Base-by-base conservation (phyloP, 2,329 filamentous ascomycete genomes). In the Hymenotorrendiella dingleyae region DNA sequence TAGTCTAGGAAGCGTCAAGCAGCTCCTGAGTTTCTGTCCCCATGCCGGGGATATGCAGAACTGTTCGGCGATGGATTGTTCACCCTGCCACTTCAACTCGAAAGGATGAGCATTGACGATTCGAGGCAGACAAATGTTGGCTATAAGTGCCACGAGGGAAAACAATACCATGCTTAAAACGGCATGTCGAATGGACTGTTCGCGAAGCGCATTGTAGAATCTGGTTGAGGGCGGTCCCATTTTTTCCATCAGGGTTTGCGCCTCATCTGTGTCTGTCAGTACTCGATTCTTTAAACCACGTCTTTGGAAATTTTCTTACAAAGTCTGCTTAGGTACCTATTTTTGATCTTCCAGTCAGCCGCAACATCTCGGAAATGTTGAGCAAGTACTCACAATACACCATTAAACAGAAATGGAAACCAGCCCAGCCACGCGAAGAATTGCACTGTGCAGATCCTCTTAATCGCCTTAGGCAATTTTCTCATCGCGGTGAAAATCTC, bases 371-470 rank as follows among this genome's bases (percentile, higher is more conserved):
- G n/a, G n/a, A n/a, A n/a, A n/a, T n/a, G n/a, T n/a, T n/a, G n/a
- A n/a, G n/a, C n/a, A n/a, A n/a, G n/a, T n/a, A n/a, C n/a, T n/a
- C n/a, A n/a, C n/a, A n/a, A n/a, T n/a, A n/a, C n/a, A n/a, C n/a
- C n/a, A n/a, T n/a, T n/a, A 34, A 59, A 65, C 10, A 64, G 47
- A 41, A 64, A 63, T 4, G 55, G 55, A 46, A 62, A 64, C 62
- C 62, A 64, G 3, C 55, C 59, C 21, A 64, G 46, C 58, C 59
- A 62, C 12, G 60, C 49, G 40, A 54, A 56, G 23, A 61, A 59
- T 26, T 61, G 58, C 21, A 58, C 48, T 11, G 46, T 28, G 32
- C 53, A 60, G 3, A 61, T 48, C 23, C 41, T 43, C 30, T 27
- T 33, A 16, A 49, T 43, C 10, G 29, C 34, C 27, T 9, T 41